Evolutionary conservation across 2,329 filamentous ascomycete genomes (phyloP).

Genomic region (Sporothrix pallida): DNA sequence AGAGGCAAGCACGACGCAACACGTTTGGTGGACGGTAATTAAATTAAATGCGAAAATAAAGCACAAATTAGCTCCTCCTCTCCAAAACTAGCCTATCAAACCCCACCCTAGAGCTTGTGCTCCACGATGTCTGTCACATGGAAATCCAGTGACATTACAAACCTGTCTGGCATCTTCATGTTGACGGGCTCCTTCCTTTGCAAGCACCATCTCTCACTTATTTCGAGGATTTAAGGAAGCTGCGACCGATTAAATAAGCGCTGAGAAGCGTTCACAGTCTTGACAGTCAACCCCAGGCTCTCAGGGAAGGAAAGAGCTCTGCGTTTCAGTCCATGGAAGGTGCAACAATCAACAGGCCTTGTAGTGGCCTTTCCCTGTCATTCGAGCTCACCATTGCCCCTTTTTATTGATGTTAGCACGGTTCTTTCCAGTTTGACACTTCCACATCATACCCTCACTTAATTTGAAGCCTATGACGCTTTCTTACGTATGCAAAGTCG

Average conservation of each 20-base stretch:
- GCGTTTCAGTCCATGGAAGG: too few relatives aligned
- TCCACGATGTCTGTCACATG: conserved; percentile 1
- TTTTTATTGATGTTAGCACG: neutral
- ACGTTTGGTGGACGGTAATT: neutral
- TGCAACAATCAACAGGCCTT: too few relatives aligned
- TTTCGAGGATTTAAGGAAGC: too few relatives aligned
- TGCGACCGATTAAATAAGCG: too few relatives aligned
- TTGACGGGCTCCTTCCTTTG: neutral
- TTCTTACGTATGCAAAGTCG: neutral
- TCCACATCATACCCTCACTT: too few relatives aligned
- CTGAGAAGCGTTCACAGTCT: too few relatives aligned
- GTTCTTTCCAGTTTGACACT: neutral
- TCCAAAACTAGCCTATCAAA: neutral
- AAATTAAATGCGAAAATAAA: conserved; percentile 15
- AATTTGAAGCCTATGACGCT: neutral
- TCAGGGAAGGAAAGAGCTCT: too few relatives aligned
- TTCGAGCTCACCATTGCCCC: too few relatives aligned
- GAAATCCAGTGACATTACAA: neutral
- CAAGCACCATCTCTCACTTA: too few relatives aligned
- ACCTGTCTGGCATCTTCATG: neutral
- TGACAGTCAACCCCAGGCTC: too few relatives aligned
- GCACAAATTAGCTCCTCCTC: neutral
- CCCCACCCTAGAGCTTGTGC: conserved; percentile 2
- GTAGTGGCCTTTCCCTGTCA: too few relatives aligned
- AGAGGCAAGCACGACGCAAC: neutral